These are phyloP conservation scores for Cladosporium sp. DNA, from an alignment of 2,329 filamentous ascomycete species.

Conservation along the genomic window DNA sequence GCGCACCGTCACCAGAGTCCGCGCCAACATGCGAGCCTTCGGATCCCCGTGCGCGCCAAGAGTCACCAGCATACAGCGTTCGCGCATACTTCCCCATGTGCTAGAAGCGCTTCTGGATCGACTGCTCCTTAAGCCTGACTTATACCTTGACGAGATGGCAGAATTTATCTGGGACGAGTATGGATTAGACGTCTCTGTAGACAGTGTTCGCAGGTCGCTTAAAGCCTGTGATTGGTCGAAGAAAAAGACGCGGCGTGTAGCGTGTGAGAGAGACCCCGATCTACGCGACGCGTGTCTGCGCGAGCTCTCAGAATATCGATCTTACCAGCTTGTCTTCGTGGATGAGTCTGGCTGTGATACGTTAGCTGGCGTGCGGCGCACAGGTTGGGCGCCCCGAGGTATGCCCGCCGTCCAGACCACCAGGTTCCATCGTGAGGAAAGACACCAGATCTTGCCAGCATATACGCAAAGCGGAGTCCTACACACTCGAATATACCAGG, in stretches of 20 bases:
- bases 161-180: neutral
- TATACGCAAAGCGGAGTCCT: slow-evolving; percentile 6
- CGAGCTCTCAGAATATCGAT: neutral
- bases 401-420: slow-evolving; percentile 6
- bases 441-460: slow-evolving; percentile 9
- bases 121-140: neutral
- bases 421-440: slow-evolving; percentile 10
- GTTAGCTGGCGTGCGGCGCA: slow-evolving; percentile 2
- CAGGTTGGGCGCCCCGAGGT: slow-evolving; percentile 5
- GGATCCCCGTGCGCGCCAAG: neutral
- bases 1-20: neutral
- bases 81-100: neutral
- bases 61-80: neutral
- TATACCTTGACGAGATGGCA: neutral
- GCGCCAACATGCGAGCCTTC: neutral
- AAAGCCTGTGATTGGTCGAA: neutral
- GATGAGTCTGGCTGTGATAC: slow-evolving; percentile 10
- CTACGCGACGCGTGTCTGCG: slow-evolving; percentile 5
- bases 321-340: slow-evolving; percentile 10
- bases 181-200: neutral
- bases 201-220: neutral
- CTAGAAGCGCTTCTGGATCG: neutral
- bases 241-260: neutral
- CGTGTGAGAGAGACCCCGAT: neutral
- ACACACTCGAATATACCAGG: neutral